A percentile compares a stretch with the other conserved stretches of the same genome.
Evolutionary conservation across 2,329 filamentous ascomycete genomes (phyloP).

Genomic region (Cladosporium sp.): DNA sequence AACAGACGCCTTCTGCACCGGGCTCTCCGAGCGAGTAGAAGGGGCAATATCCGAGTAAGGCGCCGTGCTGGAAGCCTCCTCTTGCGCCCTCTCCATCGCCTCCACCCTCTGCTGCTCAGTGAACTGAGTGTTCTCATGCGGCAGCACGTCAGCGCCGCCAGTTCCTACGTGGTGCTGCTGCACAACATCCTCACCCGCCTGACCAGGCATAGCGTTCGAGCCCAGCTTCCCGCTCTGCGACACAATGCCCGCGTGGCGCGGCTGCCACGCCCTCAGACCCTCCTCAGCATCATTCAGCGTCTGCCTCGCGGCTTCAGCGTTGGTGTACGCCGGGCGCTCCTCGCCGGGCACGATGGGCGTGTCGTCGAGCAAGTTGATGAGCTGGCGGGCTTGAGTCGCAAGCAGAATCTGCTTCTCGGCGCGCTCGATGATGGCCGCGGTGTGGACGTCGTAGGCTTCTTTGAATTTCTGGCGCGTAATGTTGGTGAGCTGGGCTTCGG

Average conservation of each 20-base stretch:
- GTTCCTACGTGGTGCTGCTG: background rate
- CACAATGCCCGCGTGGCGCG: slow-evolving; percentile 56
- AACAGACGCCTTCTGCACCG: slow-evolving; percentile 13
- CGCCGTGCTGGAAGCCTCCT: slow-evolving; percentile 21
- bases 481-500: slow-evolving; percentile 94
- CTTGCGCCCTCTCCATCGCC: slow-evolving; percentile 26
- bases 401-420: slow-evolving; percentile 96
- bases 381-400: slow-evolving; percentile 82
- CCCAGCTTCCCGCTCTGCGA: slow-evolving; percentile 52
- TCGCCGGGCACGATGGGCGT: slow-evolving; percentile 87
- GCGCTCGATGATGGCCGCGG: slow-evolving; percentile 88
- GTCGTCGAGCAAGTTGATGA: slow-evolving; percentile 85
- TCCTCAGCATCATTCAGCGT: slow-evolving; percentile 91
- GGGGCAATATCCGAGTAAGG: slow-evolving; percentile 21
- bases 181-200: slow-evolving; percentile 1
- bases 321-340: slow-evolving; percentile 65
- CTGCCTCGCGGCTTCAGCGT: slow-evolving; percentile 69
- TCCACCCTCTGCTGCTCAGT: slow-evolving; percentile 26
- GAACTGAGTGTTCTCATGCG: slow-evolving; percentile 9
- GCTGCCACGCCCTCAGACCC: slow-evolving; percentile 75
- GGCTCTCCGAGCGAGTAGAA: slow-evolving; percentile 13
- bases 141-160: background rate
- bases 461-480: slow-evolving; percentile 95
- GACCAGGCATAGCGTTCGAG: slow-evolving; percentile 45
- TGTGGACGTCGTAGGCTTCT: slow-evolving; percentile 86